These are phyloP conservation scores for Sarcodon aspratus DNA, from an alignment of 768 basidiomycete species.

Conservation along the genomic window DNA sequence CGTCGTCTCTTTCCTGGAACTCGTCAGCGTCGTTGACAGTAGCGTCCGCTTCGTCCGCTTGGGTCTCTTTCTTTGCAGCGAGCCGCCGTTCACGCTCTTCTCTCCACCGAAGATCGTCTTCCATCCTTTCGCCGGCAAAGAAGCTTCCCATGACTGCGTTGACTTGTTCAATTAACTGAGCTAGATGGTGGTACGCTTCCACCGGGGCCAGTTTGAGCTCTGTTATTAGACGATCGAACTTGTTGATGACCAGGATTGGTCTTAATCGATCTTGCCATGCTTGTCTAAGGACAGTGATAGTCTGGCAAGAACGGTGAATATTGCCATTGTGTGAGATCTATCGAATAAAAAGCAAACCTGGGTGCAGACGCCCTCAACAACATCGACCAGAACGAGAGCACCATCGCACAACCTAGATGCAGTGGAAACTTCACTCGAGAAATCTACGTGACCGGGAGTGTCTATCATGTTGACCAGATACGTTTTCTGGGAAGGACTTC, in stretches of 20 bases:
- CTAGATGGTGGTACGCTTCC: conserved; percentile 93
- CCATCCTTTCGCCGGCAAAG: conserved; percentile 93
- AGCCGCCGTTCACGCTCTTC: conserved; percentile 84
- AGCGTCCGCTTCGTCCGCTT: conserved; percentile 44
- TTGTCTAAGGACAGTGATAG: conserved; percentile 89
- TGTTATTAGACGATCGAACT: conserved; percentile 87
- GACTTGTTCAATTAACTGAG: conserved; percentile 88
- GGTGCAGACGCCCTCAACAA: conserved; percentile 96
- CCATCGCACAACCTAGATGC: conserved; percentile 93
- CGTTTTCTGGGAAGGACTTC: conserved; percentile 39
- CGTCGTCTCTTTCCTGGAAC: conserved; percentile 94
- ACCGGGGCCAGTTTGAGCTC: conserved; percentile 85
- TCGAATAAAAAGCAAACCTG: conserved; percentile 40
- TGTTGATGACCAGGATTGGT: conserved; percentile 95
- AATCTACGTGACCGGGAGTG: conserved; percentile 98
- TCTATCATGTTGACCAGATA: conserved; percentile 95
- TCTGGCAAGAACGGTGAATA: conserved; percentile 33
- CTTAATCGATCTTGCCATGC: conserved; percentile 84
- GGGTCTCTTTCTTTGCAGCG: conserved; percentile 59
- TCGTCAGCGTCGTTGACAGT: conserved; percentile 44
- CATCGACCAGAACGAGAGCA: conserved; percentile 90
- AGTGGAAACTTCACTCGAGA: conserved; percentile 93
- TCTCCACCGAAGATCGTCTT: conserved; percentile 88
- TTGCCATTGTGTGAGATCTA: not conserved
- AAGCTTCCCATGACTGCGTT: conserved; percentile 98